A percentile compares a stretch with the other conserved stretches of the same genome.
Conservation (phyloP, 2,329 filamentous ascomycete species). For the Piedraia hortae region DNA sequence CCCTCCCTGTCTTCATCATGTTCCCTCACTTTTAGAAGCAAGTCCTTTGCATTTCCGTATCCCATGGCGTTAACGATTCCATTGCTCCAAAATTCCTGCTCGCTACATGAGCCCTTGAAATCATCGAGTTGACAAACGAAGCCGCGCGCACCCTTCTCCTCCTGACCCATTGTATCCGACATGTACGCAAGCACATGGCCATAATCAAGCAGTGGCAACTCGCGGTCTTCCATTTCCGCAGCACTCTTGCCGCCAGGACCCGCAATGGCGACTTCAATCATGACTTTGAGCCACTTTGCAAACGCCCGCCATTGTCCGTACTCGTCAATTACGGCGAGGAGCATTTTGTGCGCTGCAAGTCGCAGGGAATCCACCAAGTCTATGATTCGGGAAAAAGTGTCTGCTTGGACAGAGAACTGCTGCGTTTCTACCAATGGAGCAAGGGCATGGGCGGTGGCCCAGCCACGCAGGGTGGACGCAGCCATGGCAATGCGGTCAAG, state of each 20-base stretch:
- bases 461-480: slow-evolving; percentile 53
- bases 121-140: slow-evolving; percentile 2
- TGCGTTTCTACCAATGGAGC: too few relatives aligned
- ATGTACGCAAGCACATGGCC: slow-evolving; percentile 53
- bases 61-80: slow-evolving; percentile 2
- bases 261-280: slow-evolving; percentile 52
- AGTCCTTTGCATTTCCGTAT: slow-evolving; percentile 6
- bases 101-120: slow-evolving; percentile 1
- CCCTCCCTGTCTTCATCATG: slow-evolving; percentile 1
- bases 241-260: slow-evolving; percentile 27
- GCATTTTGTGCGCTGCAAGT: slow-evolving; percentile 43
- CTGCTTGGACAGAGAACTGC: slow-evolving; percentile 23
- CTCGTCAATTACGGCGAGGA: slow-evolving; percentile 47
- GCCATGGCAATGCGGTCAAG: slow-evolving; percentile 61
- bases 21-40: slow-evolving; percentile 3
- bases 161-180: slow-evolving; percentile 25
- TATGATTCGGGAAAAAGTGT: slow-evolving; percentile 19
- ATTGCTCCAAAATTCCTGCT: slow-evolving; percentile 2
- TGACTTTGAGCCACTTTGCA: slow-evolving; percentile 56
- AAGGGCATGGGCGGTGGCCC: slow-evolving; percentile 58
- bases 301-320: slow-evolving; percentile 52
- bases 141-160: slow-evolving; percentile 2
- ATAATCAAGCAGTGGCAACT: slow-evolving; percentile 44
- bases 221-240: slow-evolving; percentile 52
- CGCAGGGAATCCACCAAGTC: slow-evolving; percentile 51